A percentile compares a stretch with the other conserved stretches of the same genome.
These are phyloP conservation scores for Globisporangium cederbergense DNA, from an alignment of 352 stramenopile species.

Conservation along the genomic window DNA sequence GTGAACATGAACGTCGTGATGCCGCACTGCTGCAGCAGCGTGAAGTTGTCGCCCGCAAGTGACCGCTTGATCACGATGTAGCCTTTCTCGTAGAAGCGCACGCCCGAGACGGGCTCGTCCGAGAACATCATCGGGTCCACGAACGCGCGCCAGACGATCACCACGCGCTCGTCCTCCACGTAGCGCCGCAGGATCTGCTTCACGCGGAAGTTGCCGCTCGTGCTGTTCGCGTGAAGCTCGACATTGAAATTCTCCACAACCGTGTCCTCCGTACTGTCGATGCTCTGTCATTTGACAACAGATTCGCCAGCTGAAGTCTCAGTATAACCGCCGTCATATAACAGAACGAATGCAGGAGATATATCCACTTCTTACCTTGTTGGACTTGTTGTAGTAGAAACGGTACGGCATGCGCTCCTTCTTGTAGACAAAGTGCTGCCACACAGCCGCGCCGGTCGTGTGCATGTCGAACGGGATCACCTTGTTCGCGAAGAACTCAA, in stretches of 20 bases:
- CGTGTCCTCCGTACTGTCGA: constrained; percentile 42
- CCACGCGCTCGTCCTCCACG: constrained; percentile 50
- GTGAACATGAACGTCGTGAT: constrained; percentile 43
- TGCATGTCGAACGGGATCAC: constrained; percentile 37
- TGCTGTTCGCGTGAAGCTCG: constrained; percentile 52
- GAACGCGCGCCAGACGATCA: constrained; percentile 56
- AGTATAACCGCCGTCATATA: not conserved
- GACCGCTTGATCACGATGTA: constrained; percentile 52
- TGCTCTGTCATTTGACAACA: constrained; percentile 10
- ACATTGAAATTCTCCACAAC: constrained; percentile 56
- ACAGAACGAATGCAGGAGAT: not conserved
- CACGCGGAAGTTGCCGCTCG: constrained; percentile 42
- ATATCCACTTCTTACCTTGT: constrained; percentile 21
- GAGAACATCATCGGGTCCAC: constrained; percentile 47
- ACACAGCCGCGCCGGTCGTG: constrained; percentile 31
- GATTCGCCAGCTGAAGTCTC: not conserved
- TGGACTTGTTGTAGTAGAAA: constrained; percentile 33
- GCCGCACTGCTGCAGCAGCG: constrained; percentile 48
- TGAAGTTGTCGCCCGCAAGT: constrained; percentile 29
- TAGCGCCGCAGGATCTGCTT: constrained; percentile 63
- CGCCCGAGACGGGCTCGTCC: constrained; percentile 29
- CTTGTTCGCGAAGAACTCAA: constrained; percentile 51
- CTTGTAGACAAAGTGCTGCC: constrained; percentile 41
- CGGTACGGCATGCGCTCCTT: constrained; percentile 38
- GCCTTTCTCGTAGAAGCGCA: constrained; percentile 42